Evolutionary conservation across 208 protist species (phyloP).

Genomic region (Acanthamoeba quina): DNA sequence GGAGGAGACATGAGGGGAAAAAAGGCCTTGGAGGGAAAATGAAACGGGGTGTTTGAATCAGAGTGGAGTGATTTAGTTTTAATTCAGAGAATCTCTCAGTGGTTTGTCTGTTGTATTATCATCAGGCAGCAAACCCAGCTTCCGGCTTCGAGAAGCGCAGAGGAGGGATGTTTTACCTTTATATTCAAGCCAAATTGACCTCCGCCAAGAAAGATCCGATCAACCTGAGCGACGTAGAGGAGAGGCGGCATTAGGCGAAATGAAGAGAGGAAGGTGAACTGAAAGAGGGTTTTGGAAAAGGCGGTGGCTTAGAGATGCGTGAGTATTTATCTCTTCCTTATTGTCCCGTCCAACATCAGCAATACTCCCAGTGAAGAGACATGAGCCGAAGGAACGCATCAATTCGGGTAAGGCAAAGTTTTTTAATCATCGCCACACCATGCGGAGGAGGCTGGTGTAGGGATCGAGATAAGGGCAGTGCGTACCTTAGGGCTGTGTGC

Average conservation of each 20-base stretch:
- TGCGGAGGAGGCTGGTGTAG: neutral
- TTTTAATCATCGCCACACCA: neutral
- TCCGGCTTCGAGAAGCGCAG: too few species aligned
- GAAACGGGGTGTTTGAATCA: neutral
- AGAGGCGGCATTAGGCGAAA: too few species aligned
- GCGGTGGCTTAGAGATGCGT: slow-evolving; percentile 27
- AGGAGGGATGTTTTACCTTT: too few species aligned
- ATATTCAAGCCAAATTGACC: too few species aligned
- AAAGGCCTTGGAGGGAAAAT: neutral
- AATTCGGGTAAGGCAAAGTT: slow-evolving; percentile 53
- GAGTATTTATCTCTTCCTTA: slow-evolving; percentile 14
- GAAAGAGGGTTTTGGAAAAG: neutral
- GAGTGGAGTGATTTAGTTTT: slow-evolving; percentile 24
- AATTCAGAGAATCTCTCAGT: slow-evolving; percentile 12
- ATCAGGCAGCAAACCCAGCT: neutral
- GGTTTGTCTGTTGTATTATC: slow-evolving; percentile 2
- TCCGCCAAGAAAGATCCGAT: too few species aligned
- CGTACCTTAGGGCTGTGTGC: neutral
- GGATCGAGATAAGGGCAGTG: neutral
- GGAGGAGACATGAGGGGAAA: neutral
- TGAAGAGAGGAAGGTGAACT: too few species aligned
- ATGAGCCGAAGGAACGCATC: slow-evolving; percentile 5
- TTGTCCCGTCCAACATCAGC: slow-evolving; percentile 18
- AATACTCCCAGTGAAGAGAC: slow-evolving; percentile 44
- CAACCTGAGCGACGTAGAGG: too few species aligned